Evolutionary conservation across 768 basidiomycete species (phyloP).

Genomic region (Rhodotorula diobovata): DNA sequence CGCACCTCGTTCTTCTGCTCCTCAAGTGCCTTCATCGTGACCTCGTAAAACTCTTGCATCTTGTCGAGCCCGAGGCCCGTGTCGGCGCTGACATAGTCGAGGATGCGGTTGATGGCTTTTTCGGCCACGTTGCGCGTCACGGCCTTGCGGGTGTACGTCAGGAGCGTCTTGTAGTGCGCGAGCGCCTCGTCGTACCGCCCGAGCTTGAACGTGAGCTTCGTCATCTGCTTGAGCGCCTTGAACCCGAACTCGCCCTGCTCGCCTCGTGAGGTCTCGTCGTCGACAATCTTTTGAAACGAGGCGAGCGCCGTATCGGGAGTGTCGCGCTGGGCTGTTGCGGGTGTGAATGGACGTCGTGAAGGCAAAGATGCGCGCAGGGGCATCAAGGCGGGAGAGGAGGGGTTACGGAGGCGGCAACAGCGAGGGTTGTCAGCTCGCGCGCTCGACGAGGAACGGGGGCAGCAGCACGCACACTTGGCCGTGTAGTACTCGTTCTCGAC

Average conservation of each 20-base stretch:
- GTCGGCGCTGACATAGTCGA: conserved; percentile 71
- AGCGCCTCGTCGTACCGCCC: conserved; percentile 74
- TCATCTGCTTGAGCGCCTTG: conserved; percentile 96
- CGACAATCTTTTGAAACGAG: conserved; percentile 81
- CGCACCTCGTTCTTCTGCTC: conserved; percentile 92
- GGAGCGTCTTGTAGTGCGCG: conserved; percentile 72
- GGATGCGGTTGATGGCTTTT: conserved; percentile 95
- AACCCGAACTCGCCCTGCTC: conserved; percentile 85
- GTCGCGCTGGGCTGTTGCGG: conserved; percentile 51
- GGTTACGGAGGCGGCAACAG: too few relatives aligned
- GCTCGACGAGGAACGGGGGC: not conserved
- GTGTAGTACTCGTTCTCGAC: conserved; percentile 98
- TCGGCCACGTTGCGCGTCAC: conserved; percentile 95
- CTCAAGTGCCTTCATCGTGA: conserved; percentile 77
- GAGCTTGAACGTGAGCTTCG: conserved; percentile 82
- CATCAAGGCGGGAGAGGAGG: conserved; percentile 44
- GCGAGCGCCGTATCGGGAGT: conserved; percentile 84
- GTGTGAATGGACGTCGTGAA: too few relatives aligned
- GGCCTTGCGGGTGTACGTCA: conserved; percentile 91
- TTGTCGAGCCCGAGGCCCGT: conserved; percentile 61
- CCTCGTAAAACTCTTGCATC: conserved; percentile 91
- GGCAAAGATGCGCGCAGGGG: not conserved
- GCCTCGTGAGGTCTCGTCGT: conserved; percentile 83
- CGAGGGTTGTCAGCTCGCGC: conserved; percentile 1
- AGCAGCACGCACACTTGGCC: conserved; percentile 72